Conservation (phyloP, 352 stramenopile genomes). For the Pythium phragmitis region DNA sequence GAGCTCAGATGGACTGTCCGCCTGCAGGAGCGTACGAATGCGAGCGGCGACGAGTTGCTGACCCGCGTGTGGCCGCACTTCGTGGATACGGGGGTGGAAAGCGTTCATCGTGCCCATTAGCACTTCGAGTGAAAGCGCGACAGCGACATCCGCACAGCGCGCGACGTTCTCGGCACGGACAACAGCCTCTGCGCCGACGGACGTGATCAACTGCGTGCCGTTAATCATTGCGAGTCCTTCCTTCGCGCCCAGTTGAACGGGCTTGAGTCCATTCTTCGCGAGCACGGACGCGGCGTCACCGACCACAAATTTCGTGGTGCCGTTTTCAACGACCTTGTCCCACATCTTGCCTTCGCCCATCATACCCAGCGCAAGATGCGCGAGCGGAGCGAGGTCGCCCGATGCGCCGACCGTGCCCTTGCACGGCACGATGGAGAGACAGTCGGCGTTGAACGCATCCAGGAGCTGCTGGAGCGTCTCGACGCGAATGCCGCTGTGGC, state of each 20-base stretch:
- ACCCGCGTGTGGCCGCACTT: conserved; percentile 75
- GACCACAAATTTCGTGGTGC: conserved; percentile 44
- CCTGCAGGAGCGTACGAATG: conserved; percentile 80
- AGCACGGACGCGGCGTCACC: conserved; percentile 63
- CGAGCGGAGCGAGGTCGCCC: conserved; percentile 82
- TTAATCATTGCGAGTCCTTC: conserved; percentile 92
- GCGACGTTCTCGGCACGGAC: conserved; percentile 76
- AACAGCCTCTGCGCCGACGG: conserved; percentile 77
- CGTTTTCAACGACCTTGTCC: conserved; percentile 58
- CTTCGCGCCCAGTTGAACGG: conserved; percentile 83
- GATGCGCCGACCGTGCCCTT: conserved; percentile 89
- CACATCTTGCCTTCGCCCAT: conserved; percentile 89
- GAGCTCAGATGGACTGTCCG: conserved; percentile 74
- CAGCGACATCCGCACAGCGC: conserved; percentile 75
- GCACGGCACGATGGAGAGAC: conserved; percentile 76
- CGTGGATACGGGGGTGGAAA: conserved; percentile 88
- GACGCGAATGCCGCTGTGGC: conserved; percentile 80
- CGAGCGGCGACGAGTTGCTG: conserved; percentile 78
- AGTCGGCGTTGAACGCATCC: conserved; percentile 85
- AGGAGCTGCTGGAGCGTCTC: conserved; percentile 80
- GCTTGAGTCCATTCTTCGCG: conserved; percentile 62
- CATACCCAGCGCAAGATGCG: conserved; percentile 87
- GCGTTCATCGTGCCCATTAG: conserved; percentile 87
- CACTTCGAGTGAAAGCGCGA: conserved; percentile 82
- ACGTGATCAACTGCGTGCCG: conserved; percentile 89